Evolutionary conservation across 441 rosid genomes (phyloP), one percentile per base, ranked within the genome.

Genomic region (Erodium texanum): DNA sequence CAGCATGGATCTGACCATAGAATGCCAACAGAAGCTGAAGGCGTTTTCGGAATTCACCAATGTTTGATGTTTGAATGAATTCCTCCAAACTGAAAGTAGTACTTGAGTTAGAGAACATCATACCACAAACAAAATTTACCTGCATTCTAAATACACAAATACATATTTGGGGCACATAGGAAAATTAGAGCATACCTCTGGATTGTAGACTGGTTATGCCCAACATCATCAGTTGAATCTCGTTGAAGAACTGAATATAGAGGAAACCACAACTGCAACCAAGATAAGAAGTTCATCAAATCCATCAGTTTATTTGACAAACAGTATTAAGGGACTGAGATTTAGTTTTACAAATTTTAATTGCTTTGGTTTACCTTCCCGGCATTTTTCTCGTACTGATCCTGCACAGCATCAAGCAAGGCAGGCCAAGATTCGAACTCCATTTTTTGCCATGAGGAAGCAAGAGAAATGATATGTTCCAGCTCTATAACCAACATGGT

Each of bases 221-320:
- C 82, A 59, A 77, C 76, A 76, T 72, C 56, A 77, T 83, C 83
- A 74, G 71, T 78, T 66, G 41, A 36, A 36, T 36, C 41, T 36
- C 41, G 10, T 36, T 78, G 78, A 78, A 95, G 86, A 83, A 92
- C 82, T 14, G 92, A 87, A 82, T 73, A 89, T 72, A 95, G 84
- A 58, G 97, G 96, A 81, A 92, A 92, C 99, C 99, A 95, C 72
- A 95, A 81, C 99, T 95, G 95, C 92, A 90, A 74, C 64, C 62
- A 65, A 62, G 12, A 24, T n/a, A 27, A 14, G 34, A 12, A 36
- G 19, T 36, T 16, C 36, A 32, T 32, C 36, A 32, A 32, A 32
- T 32, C 6, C 6, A 36, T 9, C 41, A 36, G 41, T 36, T 36
- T 36, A 36, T 36, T 36, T 36, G 10, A 36, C 41, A 0, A 6